A percentile compares a stretch with the other conserved stretches of the same genome.
phyloP scores from a whole-genome alignment of 2,329 filamentous ascomycete species.

The Stenocarpella maydis region DNA sequence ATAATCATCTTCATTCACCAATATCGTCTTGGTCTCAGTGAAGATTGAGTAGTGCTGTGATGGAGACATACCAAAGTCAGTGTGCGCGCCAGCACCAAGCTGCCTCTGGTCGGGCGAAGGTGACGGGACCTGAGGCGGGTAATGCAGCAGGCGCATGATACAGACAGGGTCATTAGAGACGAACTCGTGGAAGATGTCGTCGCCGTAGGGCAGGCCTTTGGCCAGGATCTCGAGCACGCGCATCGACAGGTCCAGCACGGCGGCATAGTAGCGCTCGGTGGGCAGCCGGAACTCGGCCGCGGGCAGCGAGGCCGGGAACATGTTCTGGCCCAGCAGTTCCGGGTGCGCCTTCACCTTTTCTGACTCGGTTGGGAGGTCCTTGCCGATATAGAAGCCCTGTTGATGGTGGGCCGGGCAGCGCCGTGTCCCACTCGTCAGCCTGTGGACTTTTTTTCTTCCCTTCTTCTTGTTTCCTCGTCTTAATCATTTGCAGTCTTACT shows the following conservation, averaged over 20 bases:
- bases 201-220: conserved; percentile 50
- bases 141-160: conserved; percentile 57
- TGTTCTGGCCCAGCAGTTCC: conserved; percentile 50
- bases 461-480: no score
- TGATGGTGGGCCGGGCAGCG: neutral
- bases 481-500: neutral
- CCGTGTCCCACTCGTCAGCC: neutral
- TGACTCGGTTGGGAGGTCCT: conserved; percentile 45
- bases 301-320: conserved; percentile 43
- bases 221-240: conserved; percentile 53
- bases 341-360: conserved; percentile 47
- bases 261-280: conserved; percentile 50
- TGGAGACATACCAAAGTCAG: conserved; percentile 55
- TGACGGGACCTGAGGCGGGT: conserved; percentile 49
- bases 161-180: conserved; percentile 51
- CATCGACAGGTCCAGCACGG: conserved; percentile 49
- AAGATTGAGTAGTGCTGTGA: neutral
- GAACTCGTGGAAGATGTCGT: conserved; percentile 54
- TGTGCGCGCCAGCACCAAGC: conserved; percentile 57
- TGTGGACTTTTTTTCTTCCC: neutral
- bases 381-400: conserved; percentile 50
- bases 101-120: conserved; percentile 41
- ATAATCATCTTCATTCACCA: neutral
- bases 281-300: conserved; percentile 47
- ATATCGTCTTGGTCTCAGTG: neutral